Evolutionary conservation across 2,329 filamentous ascomycete genomes (phyloP), one percentile per base, ranked within the genome.

Genomic region (Diaporthe eres): DNA sequence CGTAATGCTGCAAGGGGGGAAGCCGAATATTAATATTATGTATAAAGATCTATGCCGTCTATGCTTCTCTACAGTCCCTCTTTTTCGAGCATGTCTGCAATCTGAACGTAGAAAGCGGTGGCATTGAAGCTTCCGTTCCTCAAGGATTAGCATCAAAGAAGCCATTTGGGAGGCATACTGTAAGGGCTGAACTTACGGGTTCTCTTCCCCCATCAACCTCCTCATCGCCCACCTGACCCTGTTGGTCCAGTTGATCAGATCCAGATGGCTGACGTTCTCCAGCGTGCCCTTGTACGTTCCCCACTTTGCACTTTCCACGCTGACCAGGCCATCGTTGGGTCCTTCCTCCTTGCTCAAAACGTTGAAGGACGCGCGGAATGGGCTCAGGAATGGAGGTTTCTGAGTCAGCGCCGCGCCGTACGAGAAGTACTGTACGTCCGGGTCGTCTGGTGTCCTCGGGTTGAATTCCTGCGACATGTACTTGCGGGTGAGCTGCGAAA

Each of bases 51-150:
- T 49, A 34, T 34, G 7, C 17, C 25, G 12, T 65, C 39, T 65
- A 22, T 47, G 3, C 25, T 31, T 34, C 44, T 42, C 78, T 79
- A 86, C 22, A 85, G 78, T 25, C 90, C 92, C 80, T 94, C 92
- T 79, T 92, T 93, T 2, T 93, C 92, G 68, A 95, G 84, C 92
- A 94, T 94, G 80, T 94, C 90, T 15, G 88, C 89, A 79, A 93
- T 90, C 76, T 89, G 90, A 2, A 93, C 86, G 79, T 93, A 93
- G 79, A 93, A 92, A 0, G 92, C 92, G 75, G 93, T 88, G 3
- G 92, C 92, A 80, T 93, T 93, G 79, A 93, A 93, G 22, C 88
- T 91, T 72, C 2, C 37, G 28, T 39, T 10, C 9, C 37, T 19
- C 39, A 17, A 49, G 42, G 12, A 42, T 73, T 39, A 73, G 71